Percentiles rank a stretch among this genome's conserved stretches.
phyloP scores from a whole-genome alignment of 2,329 filamentous ascomycete species.

The Endoconidiophora polonica region DNA sequence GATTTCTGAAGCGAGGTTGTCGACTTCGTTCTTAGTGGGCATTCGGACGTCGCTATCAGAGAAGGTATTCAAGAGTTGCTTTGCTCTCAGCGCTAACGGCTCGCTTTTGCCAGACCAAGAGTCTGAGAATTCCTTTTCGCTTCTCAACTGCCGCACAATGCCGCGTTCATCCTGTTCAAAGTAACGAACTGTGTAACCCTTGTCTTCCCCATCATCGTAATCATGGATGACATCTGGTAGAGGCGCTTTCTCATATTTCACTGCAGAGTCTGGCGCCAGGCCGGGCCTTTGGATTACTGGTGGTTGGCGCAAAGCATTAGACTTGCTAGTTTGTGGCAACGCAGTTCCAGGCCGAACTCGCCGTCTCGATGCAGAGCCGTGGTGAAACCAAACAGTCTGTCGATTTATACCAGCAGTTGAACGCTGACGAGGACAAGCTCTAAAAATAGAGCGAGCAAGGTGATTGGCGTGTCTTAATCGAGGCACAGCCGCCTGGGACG shows the following conservation, averaged over 20 bases:
- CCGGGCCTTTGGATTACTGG: background rate
- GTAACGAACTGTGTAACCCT: slow-evolving; percentile 13
- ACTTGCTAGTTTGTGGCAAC: background rate
- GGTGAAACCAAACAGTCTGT: slow-evolving; percentile 2
- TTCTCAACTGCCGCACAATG: slow-evolving; percentile 22
- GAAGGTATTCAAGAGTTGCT: slow-evolving; percentile 7
- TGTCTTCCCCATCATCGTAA: slow-evolving; percentile 7
- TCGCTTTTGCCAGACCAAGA: slow-evolving; percentile 21
- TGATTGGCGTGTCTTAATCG: slow-evolving; percentile 10
- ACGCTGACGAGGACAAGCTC: too few species aligned
- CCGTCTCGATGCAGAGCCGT: background rate
- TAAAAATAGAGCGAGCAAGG: background rate
- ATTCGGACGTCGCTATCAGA: slow-evolving; percentile 10
- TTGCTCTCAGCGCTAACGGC: slow-evolving; percentile 11
- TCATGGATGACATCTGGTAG: slow-evolving; percentile 12
- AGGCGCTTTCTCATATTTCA: slow-evolving; percentile 9
- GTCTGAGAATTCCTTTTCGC: slow-evolving; percentile 25
- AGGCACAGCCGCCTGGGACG: slow-evolving; percentile 12
- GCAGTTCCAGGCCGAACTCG: slow-evolving; percentile 6
- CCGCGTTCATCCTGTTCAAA: slow-evolving; percentile 28
- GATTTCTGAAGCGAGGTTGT: slow-evolving; percentile 14
- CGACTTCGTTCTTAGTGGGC: slow-evolving; percentile 17
- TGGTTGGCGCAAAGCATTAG: background rate
- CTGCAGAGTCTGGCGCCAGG: slow-evolving; percentile 3
- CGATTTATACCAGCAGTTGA: background rate